Conservation (phyloP, 768 basidiomycete genomes). For the Auricularia sp. region DNA sequence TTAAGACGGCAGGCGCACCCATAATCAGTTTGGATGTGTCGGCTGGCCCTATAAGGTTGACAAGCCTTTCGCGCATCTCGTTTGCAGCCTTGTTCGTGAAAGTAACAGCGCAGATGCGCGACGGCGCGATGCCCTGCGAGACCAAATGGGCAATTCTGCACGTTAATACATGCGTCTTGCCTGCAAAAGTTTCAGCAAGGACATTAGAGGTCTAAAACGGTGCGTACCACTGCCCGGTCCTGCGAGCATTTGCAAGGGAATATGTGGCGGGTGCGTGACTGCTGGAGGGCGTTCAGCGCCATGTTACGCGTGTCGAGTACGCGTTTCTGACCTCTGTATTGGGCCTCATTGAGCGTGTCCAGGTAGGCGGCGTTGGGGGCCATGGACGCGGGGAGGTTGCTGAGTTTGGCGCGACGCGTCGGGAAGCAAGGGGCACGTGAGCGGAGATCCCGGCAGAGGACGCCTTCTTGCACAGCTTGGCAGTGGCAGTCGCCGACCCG, state of each 20-base stretch:
- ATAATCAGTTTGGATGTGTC: slow-evolving; percentile 40
- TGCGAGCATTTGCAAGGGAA: slow-evolving; percentile 71
- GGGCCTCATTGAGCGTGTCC: background rate
- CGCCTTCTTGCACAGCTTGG: too few relatives aligned
- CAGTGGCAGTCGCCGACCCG: too few relatives aligned
- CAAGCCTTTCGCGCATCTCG: slow-evolving; percentile 70
- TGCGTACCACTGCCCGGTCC: slow-evolving; percentile 59
- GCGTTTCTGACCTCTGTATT: background rate
- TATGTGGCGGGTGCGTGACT: slow-evolving; percentile 49
- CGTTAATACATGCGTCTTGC: slow-evolving; percentile 45
- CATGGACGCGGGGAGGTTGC: background rate
- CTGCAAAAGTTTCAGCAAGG: slow-evolving; percentile 3
- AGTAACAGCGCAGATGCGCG: slow-evolving; percentile 66
- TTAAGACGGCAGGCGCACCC: slow-evolving; percentile 19
- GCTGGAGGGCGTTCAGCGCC: slow-evolving; percentile 29
- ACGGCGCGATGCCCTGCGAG: slow-evolving; percentile 36
- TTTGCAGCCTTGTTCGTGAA: slow-evolving; percentile 88
- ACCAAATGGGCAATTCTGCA: slow-evolving; percentile 62
- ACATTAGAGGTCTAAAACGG: background rate
- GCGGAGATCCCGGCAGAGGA: too few relatives aligned
- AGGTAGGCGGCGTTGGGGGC: background rate
- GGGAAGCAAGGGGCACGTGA: too few relatives aligned
- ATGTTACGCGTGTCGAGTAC: background rate
- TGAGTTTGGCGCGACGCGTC: too few relatives aligned
- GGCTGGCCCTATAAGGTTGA: slow-evolving; percentile 54